These are phyloP conservation scores for Jatropha podagrica DNA, from an alignment of 441 rosid species.

Conservation along the genomic window DNA sequence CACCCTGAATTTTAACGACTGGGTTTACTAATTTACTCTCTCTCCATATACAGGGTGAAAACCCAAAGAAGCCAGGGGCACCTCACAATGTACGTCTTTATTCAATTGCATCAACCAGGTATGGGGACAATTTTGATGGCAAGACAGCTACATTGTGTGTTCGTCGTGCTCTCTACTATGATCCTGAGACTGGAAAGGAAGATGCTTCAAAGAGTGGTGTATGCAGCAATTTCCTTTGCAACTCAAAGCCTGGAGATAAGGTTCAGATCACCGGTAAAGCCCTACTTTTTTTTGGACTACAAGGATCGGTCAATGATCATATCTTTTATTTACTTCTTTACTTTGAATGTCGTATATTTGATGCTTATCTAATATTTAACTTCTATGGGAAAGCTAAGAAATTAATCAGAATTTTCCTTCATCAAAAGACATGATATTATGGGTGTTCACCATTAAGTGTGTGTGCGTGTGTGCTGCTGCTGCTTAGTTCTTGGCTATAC, in stretches of 20 bases:
- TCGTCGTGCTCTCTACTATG: constrained; percentile 94
- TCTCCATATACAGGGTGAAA: constrained; percentile 69
- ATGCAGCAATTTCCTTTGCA: constrained; percentile 93
- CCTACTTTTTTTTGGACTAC: constrained; percentile 5
- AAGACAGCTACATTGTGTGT: constrained; percentile 89
- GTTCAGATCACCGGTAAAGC: constrained; percentile 75
- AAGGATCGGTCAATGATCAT: background rate
- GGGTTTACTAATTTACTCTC: constrained; percentile 1
- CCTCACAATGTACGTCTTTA: constrained; percentile 89
- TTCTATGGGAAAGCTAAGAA: background rate
- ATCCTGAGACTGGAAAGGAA: constrained; percentile 89
- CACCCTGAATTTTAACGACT: background rate
- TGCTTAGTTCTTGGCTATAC: background rate
- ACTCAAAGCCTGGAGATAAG: constrained; percentile 89
- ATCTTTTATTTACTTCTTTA: background rate
- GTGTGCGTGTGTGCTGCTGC: background rate
- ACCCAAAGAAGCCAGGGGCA: constrained; percentile 88
- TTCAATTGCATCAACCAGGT: constrained; percentile 92
- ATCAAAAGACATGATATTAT: background rate
- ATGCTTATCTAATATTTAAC: background rate
- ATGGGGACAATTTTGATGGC: constrained; percentile 90
- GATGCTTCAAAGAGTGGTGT: constrained; percentile 86
- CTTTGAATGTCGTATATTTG: background rate
- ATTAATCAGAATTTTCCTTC: background rate
- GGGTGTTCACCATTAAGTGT: background rate